Evolutionary conservation across 2,329 filamentous ascomycete species (phyloP), one percentile per base, ranked within the genome.

Genomic region (Zalaria obscura): DNA sequence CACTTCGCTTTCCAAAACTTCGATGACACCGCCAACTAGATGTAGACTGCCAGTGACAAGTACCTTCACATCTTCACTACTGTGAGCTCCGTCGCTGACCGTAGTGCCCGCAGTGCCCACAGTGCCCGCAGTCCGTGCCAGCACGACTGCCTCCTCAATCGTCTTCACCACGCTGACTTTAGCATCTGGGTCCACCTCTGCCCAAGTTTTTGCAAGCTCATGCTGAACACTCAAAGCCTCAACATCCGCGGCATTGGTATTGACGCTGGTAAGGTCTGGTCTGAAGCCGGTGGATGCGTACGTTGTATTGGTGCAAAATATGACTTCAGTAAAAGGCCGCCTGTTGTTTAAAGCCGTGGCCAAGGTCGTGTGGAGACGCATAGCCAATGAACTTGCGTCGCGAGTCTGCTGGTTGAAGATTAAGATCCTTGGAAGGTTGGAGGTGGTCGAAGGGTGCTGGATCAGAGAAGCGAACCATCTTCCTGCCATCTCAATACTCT

Each of bases 341-440:
- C 52, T 40, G 34, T 61, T 52, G 45, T 60, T 38, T 41, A 68
- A 38, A 43, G 63, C 53, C 41, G 62, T 46, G 36, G 59, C 53
- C 40, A 83, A 64, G 2, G 74, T 75, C 6, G 66, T 56, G 42
- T 86, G 68, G 2, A 94, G 65, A 0, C 70, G 70, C 28, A 62
- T 63, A 2, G 89, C 72, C 1, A 93, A 69, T 10, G 72, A 66
- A 3, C 67, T 63, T 4, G 83, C 83, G 54, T 94, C 79, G 28
- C 87, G 76, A 6, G 85, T 86, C 55, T 94, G 86, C 60, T 95
- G 89, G 60, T 95, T 95, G 69, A 96, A 96, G 38, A 96, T 72
- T 36, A 96, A 65, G 43, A 81, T 67, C 0, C 84, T 66, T 4
- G 28, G 41, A 8, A 18, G 11, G 29, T 5, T 43, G 2, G 29